These are phyloP conservation scores for Lepraria neglecta DNA, from an alignment of 495 filamentous ascomycete genomes.

Conservation along the genomic window DNA sequence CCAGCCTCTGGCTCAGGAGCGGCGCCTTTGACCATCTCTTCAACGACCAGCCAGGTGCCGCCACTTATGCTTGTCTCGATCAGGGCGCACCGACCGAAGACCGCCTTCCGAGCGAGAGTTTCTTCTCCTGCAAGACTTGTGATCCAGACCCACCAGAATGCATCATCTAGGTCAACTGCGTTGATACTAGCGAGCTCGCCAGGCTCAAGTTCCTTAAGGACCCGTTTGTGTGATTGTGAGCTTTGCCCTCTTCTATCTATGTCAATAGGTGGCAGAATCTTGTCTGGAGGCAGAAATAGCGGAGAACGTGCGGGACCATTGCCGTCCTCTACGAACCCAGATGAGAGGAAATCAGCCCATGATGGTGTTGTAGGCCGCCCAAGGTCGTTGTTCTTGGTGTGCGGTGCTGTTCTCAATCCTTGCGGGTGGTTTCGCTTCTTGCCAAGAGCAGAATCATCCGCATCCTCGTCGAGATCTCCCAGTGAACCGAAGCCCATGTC, in stretches of 20 bases:
- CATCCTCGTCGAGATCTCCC: constrained; percentile 62
- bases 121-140: constrained; percentile 90
- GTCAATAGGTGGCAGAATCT: constrained; percentile 80
- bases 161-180: constrained; percentile 80
- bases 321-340: constrained; percentile 76
- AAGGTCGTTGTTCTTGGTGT: constrained; percentile 55
- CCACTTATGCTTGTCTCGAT: constrained; percentile 78
- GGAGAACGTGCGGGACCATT: constrained; percentile 47
- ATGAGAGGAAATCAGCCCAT: constrained; percentile 94
- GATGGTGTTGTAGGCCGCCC: constrained; percentile 91
- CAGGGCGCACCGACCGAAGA: constrained; percentile 89
- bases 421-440: constrained; percentile 31
- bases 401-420: constrained; percentile 54
- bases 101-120: constrained; percentile 72
- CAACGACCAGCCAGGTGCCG: constrained; percentile 85
- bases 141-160: constrained; percentile 99
- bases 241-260: constrained; percentile 64
- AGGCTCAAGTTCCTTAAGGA: constrained; percentile 66
- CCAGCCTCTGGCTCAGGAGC: constrained; percentile 77
- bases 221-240: constrained; percentile 78
- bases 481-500: constrained; percentile 84
- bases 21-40: constrained; percentile 94
- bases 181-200: constrained; percentile 91
- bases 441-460: constrained; percentile 39
- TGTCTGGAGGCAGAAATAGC: constrained; percentile 79